Evolutionary conservation across 1,284 basidiomycete genomes (phyloP).

Genomic region (Coniophora puteana): DNA sequence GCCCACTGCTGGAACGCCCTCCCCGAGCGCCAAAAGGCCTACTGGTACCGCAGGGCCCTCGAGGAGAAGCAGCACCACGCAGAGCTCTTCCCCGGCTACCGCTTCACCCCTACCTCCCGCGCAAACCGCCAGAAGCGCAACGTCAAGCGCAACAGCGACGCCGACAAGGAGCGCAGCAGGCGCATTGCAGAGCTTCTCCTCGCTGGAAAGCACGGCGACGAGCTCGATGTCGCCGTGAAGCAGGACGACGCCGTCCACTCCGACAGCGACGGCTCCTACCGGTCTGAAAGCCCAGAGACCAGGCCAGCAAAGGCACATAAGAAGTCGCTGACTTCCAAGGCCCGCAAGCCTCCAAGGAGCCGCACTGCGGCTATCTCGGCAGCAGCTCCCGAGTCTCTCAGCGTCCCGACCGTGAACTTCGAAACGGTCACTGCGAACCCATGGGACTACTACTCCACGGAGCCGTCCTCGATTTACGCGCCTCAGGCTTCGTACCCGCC

Average conservation of each 20-base stretch:
- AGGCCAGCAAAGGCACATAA: slow-evolving; percentile 1
- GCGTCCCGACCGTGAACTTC: no score
- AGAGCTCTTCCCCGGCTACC: slow-evolving; percentile 51
- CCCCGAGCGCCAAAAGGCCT: slow-evolving; percentile 40
- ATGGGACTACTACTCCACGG: no score
- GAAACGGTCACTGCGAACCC: no score
- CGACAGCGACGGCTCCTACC: no score
- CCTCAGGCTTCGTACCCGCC: no score
- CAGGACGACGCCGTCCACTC: no score
- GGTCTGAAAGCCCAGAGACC: no score
- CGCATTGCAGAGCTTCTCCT: slow-evolving; percentile 51
- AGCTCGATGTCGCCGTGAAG: slow-evolving; percentile 44
- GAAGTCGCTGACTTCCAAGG: no score
- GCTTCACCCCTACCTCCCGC: slow-evolving; percentile 46
- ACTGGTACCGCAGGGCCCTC: slow-evolving; percentile 51
- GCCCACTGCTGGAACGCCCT: slow-evolving; percentile 51
- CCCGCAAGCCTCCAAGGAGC: slow-evolving; percentile 4
- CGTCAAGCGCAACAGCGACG: slow-evolving; percentile 45
- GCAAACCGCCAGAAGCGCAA: slow-evolving; percentile 44
- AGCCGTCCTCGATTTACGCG: no score
- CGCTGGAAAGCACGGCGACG: slow-evolving; percentile 48
- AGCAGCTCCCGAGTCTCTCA: not conserved
- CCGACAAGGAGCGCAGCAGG: slow-evolving; percentile 46
- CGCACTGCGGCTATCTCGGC: not conserved
- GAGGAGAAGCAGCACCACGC: slow-evolving; percentile 57